Evolutionary conservation across 805 yeast genomes (phyloP).

Genomic region (Blastobotrys attinorum): DNA sequence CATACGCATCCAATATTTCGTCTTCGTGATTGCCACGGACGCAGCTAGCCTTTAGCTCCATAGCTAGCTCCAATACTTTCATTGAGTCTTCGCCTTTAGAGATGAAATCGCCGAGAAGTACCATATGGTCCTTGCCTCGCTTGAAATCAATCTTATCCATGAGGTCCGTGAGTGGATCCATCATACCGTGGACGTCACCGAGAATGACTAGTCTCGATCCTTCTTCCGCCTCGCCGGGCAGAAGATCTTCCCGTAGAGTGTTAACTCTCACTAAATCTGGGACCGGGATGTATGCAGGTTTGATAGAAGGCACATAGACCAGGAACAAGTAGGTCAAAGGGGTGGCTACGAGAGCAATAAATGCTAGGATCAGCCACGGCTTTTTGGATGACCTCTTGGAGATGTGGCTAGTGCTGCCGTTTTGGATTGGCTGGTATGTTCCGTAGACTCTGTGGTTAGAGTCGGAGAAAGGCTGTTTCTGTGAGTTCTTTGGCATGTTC

Average conservation of each 20-base stretch:
- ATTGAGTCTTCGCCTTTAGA: slow-evolving; percentile 76
- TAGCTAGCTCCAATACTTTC: slow-evolving; percentile 58
- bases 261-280: slow-evolving; percentile 17
- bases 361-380: neutral
- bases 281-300: slow-evolving; percentile 10
- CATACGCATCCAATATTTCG: slow-evolving; percentile 57
- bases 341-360: neutral
- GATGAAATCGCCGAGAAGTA: slow-evolving; percentile 77
- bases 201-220: slow-evolving; percentile 49
- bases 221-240: neutral
- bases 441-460: neutral
- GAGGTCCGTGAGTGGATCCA: slow-evolving; percentile 44
- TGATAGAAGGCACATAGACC: slow-evolving; percentile 12
- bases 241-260: slow-evolving; percentile 4
- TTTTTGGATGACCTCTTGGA: neutral
- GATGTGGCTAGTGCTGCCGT: no score
- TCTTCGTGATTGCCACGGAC: slow-evolving; percentile 88
- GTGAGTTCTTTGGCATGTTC: no score
- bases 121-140: slow-evolving; percentile 42
- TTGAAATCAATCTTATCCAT: slow-evolving; percentile 41
- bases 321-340: slow-evolving; percentile 13
- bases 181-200: slow-evolving; percentile 88
- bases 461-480: no score
- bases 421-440: neutral
- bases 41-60: slow-evolving; percentile 55